phyloP scores from a whole-genome alignment of 2,329 filamentous ascomycete genomes.

The Colletotrichum nymphaeae region DNA sequence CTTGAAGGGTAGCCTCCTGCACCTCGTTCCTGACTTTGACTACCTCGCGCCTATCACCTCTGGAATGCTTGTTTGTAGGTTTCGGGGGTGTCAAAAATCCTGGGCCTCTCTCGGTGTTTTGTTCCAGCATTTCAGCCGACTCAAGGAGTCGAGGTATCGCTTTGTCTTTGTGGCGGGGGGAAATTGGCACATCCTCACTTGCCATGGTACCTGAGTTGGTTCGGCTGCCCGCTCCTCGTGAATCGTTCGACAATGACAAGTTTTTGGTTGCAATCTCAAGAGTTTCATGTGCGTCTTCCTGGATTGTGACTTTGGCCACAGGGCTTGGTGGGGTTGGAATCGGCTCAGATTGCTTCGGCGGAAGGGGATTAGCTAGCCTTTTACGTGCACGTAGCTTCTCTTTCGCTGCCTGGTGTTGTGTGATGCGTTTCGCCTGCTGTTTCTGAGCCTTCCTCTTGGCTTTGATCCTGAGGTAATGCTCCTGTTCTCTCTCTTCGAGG shows the following conservation, averaged over 20 bases:
- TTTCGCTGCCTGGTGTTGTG: slow-evolving; percentile 49
- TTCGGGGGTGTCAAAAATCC: not conserved
- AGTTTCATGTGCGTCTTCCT: slow-evolving; percentile 8
- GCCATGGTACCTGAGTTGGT: not conserved
- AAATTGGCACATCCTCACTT: not conserved
- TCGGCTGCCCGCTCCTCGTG: not conserved
- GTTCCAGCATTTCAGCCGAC: not conserved
- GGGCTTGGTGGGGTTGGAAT: slow-evolving; percentile 48
- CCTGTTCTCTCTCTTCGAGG: slow-evolving; percentile 51
- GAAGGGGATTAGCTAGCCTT: not conserved
- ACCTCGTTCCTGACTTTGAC: slow-evolving; percentile 35
- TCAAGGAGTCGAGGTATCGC: not conserved
- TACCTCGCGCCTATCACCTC: not conserved
- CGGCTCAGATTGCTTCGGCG: not conserved
- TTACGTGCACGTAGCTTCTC: slow-evolving; percentile 38
- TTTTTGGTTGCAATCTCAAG: not conserved
- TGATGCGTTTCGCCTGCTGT: slow-evolving; percentile 45
- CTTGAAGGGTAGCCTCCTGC: slow-evolving; percentile 35
- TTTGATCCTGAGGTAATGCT: slow-evolving; percentile 50
- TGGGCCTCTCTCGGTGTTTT: not conserved
- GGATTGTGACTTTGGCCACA: slow-evolving; percentile 38
- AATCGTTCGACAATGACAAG: not conserved
- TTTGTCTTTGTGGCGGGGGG: not conserved
- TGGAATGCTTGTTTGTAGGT: not conserved
- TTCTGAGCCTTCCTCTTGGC: slow-evolving; percentile 48